phyloP scores from a whole-genome alignment of 371 early-diverging fungal genomes.

The Mucor plumbeus region DNA sequence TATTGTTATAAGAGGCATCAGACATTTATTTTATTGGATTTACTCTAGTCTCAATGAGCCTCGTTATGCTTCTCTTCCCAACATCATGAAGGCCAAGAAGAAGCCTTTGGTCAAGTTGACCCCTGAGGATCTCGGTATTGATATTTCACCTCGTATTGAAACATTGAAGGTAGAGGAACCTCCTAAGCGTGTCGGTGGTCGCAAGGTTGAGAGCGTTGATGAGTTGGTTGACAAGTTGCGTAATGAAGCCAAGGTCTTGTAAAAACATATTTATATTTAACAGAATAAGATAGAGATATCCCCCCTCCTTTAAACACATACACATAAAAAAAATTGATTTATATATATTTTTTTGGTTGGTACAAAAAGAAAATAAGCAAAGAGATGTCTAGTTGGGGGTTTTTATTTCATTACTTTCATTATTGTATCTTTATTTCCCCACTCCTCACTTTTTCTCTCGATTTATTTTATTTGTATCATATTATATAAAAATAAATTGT shows the following conservation, averaged over 20 bases:
- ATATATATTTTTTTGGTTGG: neutral
- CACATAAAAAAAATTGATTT: neutral
- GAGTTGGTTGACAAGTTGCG: constrained; percentile 90
- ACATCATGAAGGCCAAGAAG: constrained; percentile 99
- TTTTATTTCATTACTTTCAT: too few species aligned
- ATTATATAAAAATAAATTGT: too few species aligned
- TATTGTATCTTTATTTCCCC: too few species aligned
- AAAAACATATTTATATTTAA: constrained; percentile 19
- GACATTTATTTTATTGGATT: neutral
- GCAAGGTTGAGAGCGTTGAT: constrained; percentile 94
- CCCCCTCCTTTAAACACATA: constrained; percentile 6
- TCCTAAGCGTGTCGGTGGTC: constrained; percentile 92
- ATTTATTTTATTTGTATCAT: too few species aligned
- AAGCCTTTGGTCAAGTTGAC: constrained; percentile 89
- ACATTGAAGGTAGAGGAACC: constrained; percentile 93
- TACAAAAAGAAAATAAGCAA: neutral
- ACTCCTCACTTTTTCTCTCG: too few species aligned
- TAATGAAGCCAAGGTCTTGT: constrained; percentile 63
- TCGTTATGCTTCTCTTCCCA: constrained; percentile 92
- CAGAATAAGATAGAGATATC: constrained; percentile 9
- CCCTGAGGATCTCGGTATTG: constrained; percentile 85
- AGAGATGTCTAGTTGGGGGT: too few species aligned
- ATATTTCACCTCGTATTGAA: constrained; percentile 83
- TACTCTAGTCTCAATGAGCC: constrained; percentile 91
- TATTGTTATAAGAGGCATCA: neutral